A percentile compares a stretch with the other conserved stretches of the same genome.
phyloP scores from a whole-genome alignment of 257 asterid species.

The Capsicum rhomboideum region DNA sequence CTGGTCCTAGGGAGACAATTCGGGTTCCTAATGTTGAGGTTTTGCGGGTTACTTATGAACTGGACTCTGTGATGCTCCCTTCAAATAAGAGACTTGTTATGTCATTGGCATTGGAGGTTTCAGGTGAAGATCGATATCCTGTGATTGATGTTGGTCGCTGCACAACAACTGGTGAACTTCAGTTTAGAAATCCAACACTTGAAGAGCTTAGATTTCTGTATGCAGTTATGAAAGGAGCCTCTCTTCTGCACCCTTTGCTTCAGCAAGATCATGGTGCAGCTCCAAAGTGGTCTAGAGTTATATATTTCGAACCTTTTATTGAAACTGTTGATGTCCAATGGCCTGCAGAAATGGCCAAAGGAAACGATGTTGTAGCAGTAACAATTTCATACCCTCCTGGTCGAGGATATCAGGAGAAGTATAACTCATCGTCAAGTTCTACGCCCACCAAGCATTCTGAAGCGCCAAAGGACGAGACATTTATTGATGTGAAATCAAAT shows the following conservation, averaged over 20 bases:
- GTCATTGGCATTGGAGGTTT: slow-evolving; percentile 33
- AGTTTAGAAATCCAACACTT: slow-evolving; percentile 39
- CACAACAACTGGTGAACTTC: slow-evolving; percentile 23
- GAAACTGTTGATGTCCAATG: slow-evolving; percentile 58
- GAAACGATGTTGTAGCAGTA: slow-evolving; percentile 43
- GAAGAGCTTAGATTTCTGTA: slow-evolving; percentile 50
- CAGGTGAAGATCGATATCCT: slow-evolving; percentile 42
- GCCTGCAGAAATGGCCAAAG: slow-evolving; percentile 30
- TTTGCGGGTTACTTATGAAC: slow-evolving; percentile 42
- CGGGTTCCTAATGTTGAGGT: slow-evolving; percentile 36
- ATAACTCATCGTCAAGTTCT: slow-evolving; percentile 7
- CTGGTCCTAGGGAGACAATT: slow-evolving; percentile 44
- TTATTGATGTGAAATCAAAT: slow-evolving; percentile 5
- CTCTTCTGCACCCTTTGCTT: slow-evolving; percentile 44
- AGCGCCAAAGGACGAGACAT: slow-evolving; percentile 10
- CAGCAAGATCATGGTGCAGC: slow-evolving; percentile 25
- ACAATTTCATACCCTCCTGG: slow-evolving; percentile 43
- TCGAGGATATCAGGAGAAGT: slow-evolving; percentile 17
- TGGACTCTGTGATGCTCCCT: slow-evolving; percentile 29
- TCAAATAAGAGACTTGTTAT: slow-evolving; percentile 28
- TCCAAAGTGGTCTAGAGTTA: slow-evolving; percentile 26
- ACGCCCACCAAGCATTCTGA: slow-evolving; percentile 15
- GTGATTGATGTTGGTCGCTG: slow-evolving; percentile 41
- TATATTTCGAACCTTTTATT: slow-evolving; percentile 32
- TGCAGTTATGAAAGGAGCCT: slow-evolving; percentile 25